Evolutionary conservation across 1,284 basidiomycete species (phyloP), one percentile per base, ranked within the genome.

Genomic region (Cutaneotrichosporon sp.): DNA sequence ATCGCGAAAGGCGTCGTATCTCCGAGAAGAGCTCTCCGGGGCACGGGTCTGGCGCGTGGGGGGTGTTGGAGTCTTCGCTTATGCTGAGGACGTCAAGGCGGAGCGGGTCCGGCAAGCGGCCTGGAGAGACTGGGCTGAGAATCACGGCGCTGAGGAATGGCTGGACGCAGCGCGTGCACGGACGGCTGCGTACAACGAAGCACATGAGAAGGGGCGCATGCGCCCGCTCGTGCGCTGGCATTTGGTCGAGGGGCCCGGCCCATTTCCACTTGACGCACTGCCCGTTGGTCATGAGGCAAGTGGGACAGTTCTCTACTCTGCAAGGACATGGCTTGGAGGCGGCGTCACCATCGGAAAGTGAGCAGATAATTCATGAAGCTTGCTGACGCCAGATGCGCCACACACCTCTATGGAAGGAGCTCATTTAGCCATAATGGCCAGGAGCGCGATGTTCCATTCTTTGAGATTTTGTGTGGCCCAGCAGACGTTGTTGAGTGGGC

Each of bases 81-180:
- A 68, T 46, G 59, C 58, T 12, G 51, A 54, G 22, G 54, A 69
- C 37, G 38, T 50, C 31, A 26, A 53, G 25, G 32, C 50, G 12
- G 68, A 72, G 46, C 49, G 57, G 38, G 46, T 34, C 22, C 68
- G 70, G 59, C 56, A 49, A 46, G 48, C 50, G 14, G 47, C 64
- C 3, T 72, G 66, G 65, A 54, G 55, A 31, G 54, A 63, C n/a
- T 70, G 59, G 57, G 20, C 38, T 19, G 35, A 45, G 4, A 19
- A 45, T 4, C 39, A 66, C 41, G 60, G 61, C 5, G 47, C 52
- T 26, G 57, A 60, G 16, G 86, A 86, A 64, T 86, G 82, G 68
- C 81, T 83, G 57, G 84, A 83, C 4, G 79, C 83, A 16, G 84
- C 79, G 20, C 86, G 76, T 7, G 84, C 82, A 20, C 87, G 79